Evolutionary conservation across 441 rosid genomes (phyloP), one percentile per base, ranked within the genome.

Genomic region (Pelargonium myrrhifolium): DNA sequence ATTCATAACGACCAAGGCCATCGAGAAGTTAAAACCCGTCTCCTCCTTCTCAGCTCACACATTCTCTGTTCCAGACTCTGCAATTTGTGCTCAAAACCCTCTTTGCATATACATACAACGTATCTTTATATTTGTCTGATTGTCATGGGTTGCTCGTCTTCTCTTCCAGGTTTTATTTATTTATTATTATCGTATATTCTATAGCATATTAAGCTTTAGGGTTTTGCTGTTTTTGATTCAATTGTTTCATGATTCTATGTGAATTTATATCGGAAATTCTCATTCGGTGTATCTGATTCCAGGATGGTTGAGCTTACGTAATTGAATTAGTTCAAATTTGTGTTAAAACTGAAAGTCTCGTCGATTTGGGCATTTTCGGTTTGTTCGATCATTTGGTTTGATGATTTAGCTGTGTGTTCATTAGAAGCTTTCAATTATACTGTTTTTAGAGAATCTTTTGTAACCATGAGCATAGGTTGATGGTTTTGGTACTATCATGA

Each of bases 81-180:
- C 58, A 6, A 15, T n/a, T 51, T n/a, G 9, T 15, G 9, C 20
- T 15, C 58, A 6, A 51, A 51, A 51, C 58, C 58, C 20, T 51
- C 21, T 15, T 17, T 7, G 20, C 17, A 51, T 51, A 15, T 15
- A 51, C 58, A 6, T 6, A 8, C 1, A 51, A 4, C 21, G 18
- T 22, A 43, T 18, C 68, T 9, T 43, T 7, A 8, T 8, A 55
- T 17, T 55, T 51, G 22, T 40, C 24, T 7, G 18, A 31, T 68
- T 47, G 18, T 71, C 67, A 93, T 90, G 97, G 98, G 98, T 74
- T 93, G 97, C 80, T 73, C 91, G 62, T 83, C 91, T 77, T 93
- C 98, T 75, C 87, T 87, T 79, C 97, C 92, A 70, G 96, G 74
- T 53, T 70, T 64, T 9, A 22, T 1, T n/a, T 53, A 0, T 2